Evolutionary conservation across 2,329 filamentous ascomycete genomes (phyloP), one percentile per base, ranked within the genome.

Genomic region (Pseudocercospora musae): DNA sequence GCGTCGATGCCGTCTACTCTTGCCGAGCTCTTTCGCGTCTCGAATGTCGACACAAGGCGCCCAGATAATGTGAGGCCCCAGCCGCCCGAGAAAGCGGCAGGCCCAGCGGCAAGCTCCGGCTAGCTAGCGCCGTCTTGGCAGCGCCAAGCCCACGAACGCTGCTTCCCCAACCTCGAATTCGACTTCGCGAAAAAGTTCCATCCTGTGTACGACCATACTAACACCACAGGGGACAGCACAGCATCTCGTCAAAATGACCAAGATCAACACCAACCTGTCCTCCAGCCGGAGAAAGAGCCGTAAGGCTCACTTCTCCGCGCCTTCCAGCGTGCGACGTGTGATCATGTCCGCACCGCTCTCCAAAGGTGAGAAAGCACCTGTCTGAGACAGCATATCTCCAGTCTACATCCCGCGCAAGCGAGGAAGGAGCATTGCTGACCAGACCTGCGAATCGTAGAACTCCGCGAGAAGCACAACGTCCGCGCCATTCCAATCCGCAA

Each of bases 381-480:
- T 60, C 61, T 59, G 59, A 58, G 37, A 40, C 37, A 60, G 53
- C 56, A 62, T 58, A 63, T 50, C 31, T 55, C 54, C 37, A 58
- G 57, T 58, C 40, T n/a, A 54, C 23, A 33, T 54, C 52, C 52
- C 52, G 29, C 29, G 37, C 37, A 40, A 11, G 25, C 49, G n/a
- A 31, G 52, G 52, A 54, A 62, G 44, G 53, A 61, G 40, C 53
- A 62, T 62, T 67, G 59, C 71, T 71, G 65, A 74, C 69, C 48
- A 20, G 37, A 10, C 48, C 40, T 56, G 53, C 20, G 21, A 33
- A 40, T 29, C 37, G 31, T 65, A 74, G 72, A 99, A 85, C 88
- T 99, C 79, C 89, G 92, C 79, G 93, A 96, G 84, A 95, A 99
- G 89, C 91, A 99, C 90, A 96, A 96, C 82, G 95, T 97, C 86